Evolutionary conservation across 371 early-diverging fungal genomes (phyloP), one percentile per base, ranked within the genome.

Genomic region (Rhizomucor miehei): DNA sequence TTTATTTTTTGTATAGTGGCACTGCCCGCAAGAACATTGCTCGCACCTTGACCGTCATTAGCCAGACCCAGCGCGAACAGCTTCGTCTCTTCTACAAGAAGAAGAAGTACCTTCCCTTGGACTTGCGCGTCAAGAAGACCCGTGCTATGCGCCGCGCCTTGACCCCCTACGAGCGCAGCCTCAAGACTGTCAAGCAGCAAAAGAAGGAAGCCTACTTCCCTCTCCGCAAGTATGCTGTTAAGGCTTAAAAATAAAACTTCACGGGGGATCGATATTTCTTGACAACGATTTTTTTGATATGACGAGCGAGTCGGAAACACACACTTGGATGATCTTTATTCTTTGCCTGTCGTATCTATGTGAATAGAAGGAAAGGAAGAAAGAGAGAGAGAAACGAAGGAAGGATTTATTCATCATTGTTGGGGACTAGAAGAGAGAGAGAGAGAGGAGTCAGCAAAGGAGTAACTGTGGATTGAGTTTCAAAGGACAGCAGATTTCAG

Each of bases 111-210:
- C 60, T 84, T 39, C 97, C 96, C 60, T 77, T 91, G 60, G 95
- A 95, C 73, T 87, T 97, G 77, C 91, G 95, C 65, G 78, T 75
- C 77, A 97, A 97, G 91, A 91, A 91, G 89, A 97, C 96, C 63
- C 91, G 97, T 65, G 97, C 97, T 63, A 89, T 95, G 78, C 94
- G 97, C 57, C 91, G 96, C 63, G 88, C 88, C 56, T 79, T 97
- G 78, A 92, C 94, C 78, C 70, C 77, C 66, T 54, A 65, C 60
- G 92, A 94, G 79, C 71, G 72, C 49, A 64, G 80, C 54, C 61
- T 67, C 65, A 89, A 86, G 86, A 88, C 88, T 48, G 63, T 83
- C 54, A 84, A 83, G 77, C 87, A 90, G 74, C 70, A 75, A 59
- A 93, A 94, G 91, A 87, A 87, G 84, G 82, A 67, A 48, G 66